A percentile compares a stretch with the other conserved stretches of the same genome.
Evolutionary conservation across 805 yeast species (phyloP).

Genomic region (Sungouiozyma ichnusensis): DNA sequence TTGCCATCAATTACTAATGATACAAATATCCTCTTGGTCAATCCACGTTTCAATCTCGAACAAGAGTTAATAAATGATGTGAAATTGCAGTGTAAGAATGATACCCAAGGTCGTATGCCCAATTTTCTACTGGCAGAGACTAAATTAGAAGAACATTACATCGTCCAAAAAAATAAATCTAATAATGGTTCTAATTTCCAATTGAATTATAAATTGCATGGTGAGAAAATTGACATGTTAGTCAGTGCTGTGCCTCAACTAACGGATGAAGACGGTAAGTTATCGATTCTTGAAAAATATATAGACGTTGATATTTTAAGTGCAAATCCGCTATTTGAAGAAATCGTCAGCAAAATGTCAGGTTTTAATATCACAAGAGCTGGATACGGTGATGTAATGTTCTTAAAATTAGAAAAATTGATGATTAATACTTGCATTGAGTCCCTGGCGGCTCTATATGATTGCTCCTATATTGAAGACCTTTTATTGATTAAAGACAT

Average conservation of each 20-base stretch:
- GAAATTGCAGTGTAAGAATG: slow-evolving; percentile 16
- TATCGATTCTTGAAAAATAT: no score
- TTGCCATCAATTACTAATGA: slow-evolving; percentile 34
- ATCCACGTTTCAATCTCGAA: slow-evolving; percentile 34
- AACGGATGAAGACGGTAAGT: not conserved
- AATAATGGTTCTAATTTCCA: not conserved
- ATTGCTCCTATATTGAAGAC: slow-evolving; percentile 14
- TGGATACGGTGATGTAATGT: slow-evolving; percentile 16
- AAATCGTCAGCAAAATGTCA: slow-evolving; percentile 2
- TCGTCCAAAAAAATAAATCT: not conserved
- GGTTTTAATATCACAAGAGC: slow-evolving; percentile 3
- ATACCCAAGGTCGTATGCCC: slow-evolving; percentile 35
- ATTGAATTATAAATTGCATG: not conserved
- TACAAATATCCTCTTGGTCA: slow-evolving; percentile 50
- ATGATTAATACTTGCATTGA: slow-evolving; percentile 19
- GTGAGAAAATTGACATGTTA: not conserved
- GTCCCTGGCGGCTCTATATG: slow-evolving; percentile 18
- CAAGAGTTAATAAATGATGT: not conserved
- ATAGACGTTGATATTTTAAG: not conserved
- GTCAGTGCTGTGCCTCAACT: not conserved
- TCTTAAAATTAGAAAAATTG: slow-evolving; percentile 15
- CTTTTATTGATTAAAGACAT: slow-evolving; percentile 8
- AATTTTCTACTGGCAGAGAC: slow-evolving; percentile 43
- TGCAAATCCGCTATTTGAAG: not conserved
- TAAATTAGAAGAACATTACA: not conserved